Evolutionary conservation across 257 asterid species (phyloP), one percentile per base, ranked within the genome.

Genomic region (Plectranthus barbatus): DNA sequence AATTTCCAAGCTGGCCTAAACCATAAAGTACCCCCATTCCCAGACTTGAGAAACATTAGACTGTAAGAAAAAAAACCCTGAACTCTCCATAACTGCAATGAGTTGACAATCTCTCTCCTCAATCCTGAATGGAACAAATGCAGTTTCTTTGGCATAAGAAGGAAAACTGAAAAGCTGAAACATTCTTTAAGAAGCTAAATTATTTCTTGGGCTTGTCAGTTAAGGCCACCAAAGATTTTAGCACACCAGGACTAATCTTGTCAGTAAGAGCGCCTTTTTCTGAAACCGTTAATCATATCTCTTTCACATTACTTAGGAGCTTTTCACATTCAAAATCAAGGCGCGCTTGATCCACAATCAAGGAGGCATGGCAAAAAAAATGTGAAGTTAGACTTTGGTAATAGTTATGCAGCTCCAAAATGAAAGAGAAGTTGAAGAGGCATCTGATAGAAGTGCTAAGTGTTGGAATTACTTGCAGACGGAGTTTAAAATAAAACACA

Each of bases 261-360:
- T 93, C 95, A 21, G 90, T 75, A 72, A 93, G 91, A 79, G 52
- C 88, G 60, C 94, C 94, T 78, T 63, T 77, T 57, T 85, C 94
- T 1, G 99, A 85, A 67, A 93, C 77, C 58, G 46, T 64, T 29
- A 89, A 78, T 45, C 95, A 76, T 75, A 82, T 83, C 74, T 93
- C 99, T 78, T 93, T 93, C 73, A 87, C 87, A 60, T 29, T 60
- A 80, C 99, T 93, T 72, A 83, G 97, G 36, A 89, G 90, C 76
- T 82, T 93, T 76, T 87, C 83, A 10, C 90, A 79, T 75, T 90
- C 91, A 67, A 76, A 83, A 77, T 93, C 91, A 1, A 89, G 85
- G 50, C 69, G 78, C 15, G 70, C 71, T 84, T 93, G 97, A 75
- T 93, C 99, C 90, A 59, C 81, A 83, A 26, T 57, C 37, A 33